Percentiles rank a stretch among this genome's conserved stretches.
These are phyloP conservation scores for Amborella trichopoda DNA, from an alignment of 164 flowering plant species.

Conservation along the genomic window DNA sequence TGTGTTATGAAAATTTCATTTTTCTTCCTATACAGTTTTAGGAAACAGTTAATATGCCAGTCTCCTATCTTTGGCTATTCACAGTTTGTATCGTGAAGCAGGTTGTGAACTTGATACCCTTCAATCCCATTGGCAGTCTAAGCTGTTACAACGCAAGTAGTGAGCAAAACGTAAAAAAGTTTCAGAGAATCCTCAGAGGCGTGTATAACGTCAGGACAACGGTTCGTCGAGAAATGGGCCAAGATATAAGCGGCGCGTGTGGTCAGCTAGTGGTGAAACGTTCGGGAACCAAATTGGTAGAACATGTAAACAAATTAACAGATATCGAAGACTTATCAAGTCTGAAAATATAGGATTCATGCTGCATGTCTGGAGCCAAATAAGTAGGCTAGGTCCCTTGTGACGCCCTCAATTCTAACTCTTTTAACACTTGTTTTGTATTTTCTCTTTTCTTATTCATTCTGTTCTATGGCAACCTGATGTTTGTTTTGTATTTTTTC, in stretches of 20 bases:
- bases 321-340: constrained; percentile 97
- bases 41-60: too few relatives aligned
- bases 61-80: too few relatives aligned
- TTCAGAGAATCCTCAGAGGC: constrained; percentile 74
- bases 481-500: too few relatives aligned
- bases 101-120: constrained; percentile 95
- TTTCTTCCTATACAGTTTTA: too few relatives aligned
- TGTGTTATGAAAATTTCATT: too few relatives aligned
- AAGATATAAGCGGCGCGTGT: constrained; percentile 95
- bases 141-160: constrained; percentile 53
- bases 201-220: constrained; percentile 75
- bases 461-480: too few relatives aligned
- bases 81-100: constrained; percentile 26
- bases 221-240: constrained; percentile 88
- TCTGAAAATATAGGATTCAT: too few relatives aligned
- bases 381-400: too few relatives aligned
- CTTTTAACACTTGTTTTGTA: too few relatives aligned
- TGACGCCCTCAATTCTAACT: too few relatives aligned
- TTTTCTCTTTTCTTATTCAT: too few relatives aligned
- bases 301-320: constrained; percentile 19
- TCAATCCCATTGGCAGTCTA: constrained; percentile 76
- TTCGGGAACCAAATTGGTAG: constrained; percentile 27
- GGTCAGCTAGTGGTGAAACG: constrained; percentile 86
- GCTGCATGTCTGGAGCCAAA: too few relatives aligned
- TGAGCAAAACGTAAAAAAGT: constrained; percentile 39